Evolutionary conservation across 1,284 basidiomycete genomes (phyloP), one percentile per base, ranked within the genome.

Genomic region (Leccinum subrobustum): DNA sequence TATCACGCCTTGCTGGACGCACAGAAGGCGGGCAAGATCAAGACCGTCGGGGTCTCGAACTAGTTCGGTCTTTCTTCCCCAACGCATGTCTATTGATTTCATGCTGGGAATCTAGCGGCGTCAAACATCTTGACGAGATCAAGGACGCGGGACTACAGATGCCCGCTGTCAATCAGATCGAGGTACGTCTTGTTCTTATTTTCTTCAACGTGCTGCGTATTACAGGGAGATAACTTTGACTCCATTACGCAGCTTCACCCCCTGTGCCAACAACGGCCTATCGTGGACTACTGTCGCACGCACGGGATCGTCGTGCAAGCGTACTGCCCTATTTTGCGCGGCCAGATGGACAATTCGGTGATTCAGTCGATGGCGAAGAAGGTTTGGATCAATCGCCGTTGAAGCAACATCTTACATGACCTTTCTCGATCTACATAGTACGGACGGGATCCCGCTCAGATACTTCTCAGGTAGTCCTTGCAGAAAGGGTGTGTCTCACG

Each of bases 81-180:
- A 16, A 11, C 0, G 5, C 31, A 39, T 31, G 52, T 47, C 11
- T 11, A 20, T 47, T 48, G 50, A 52, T 18, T 50, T 57, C 44
- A 60, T 6, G 1, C 44, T 52, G 33, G 16, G 35, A 11, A 48
- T 25, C 6, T 60, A 93, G 91, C 68, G 84, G 85, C 11, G 75
- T 93, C 52, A 83, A 87, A 52, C 94, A 96, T 70, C 79, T 96
- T 3, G 83, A 92, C 70, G 88, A 93, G 69, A 86, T 96, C 37
- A 79, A 78, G 56, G 74, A 74, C 0, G 86, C 85, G 0, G 87
- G 86, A 6, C 75, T 81, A 54, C 80, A 83, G 63, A 73, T 81
- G 70, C 93, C 93, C 1, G 78, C 87, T 1, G 86, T 95, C 50
- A 94, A 96, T 73, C 93, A 96, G 71, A 87, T 96, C 58, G 90